Base-by-base conservation (phyloP, 2,329 filamentous ascomycete genomes). In the Hymenoscyphus infarciens region DNA sequence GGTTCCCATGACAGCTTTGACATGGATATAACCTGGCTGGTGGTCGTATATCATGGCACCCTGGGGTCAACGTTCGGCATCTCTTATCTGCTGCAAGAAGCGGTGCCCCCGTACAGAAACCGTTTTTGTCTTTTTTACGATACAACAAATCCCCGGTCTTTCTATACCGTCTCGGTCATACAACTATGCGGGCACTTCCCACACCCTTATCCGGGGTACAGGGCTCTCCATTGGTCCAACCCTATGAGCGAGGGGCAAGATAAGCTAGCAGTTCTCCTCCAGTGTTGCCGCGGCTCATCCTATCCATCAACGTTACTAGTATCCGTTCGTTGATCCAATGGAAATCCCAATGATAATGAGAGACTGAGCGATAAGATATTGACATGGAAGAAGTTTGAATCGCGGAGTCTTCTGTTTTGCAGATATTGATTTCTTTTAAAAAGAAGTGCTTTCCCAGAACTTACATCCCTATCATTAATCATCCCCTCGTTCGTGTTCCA, bases 271-370 rank as follows among this genome's bases (percentile, higher is more conserved):
- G 35, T 38, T 38, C 29, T 31, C 29, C 7, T 31, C 29, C 29
- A 31, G 5, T 31, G 29, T 31, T 10, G 19, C 22, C 19, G 19
- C 22, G 45, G 45, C 13, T 22, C 22, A 52, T 52, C 45, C 45
- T 22, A 52, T 52, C 8, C 45, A 52, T 52, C 45, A 52, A 52
- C 45, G 45, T 49, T 49, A 49, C 42, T 13, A 52, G 45, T 52
- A 19, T 52, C 8, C 25, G 45, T 25, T 52, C 45, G 8, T 52
- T 22, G 45, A 52, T 52, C 11, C 22, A 22, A 11, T 22, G n/a
- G n/a, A 49, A 49, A 11, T 11, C 45, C 45, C 8, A 22, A 22
- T 25, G 45, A 52, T 52, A 25, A 25, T 52, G 45, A 22, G 45
- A 52, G 45, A 8, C 19, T 13, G 45, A 11, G 22, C 19, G 45